These are phyloP conservation scores for Metarhizium rileyi DNA, from an alignment of 2,329 filamentous ascomycete genomes.

Conservation along the genomic window DNA sequence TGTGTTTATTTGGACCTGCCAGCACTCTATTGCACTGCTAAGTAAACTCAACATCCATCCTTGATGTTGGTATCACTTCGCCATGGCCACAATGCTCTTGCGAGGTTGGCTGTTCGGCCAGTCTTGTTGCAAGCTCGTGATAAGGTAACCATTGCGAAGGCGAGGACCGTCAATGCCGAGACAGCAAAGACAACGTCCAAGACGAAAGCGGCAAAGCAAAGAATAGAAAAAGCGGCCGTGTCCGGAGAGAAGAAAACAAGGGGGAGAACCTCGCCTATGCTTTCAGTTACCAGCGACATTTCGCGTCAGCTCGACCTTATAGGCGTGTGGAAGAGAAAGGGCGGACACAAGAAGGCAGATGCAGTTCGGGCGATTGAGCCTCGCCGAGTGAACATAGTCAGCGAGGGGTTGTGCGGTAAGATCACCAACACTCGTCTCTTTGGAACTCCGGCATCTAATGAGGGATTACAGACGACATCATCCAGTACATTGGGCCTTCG, in stretches of 20 bases:
- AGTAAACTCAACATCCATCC: background rate
- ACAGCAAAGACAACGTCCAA: background rate
- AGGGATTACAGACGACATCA: slow-evolving; percentile 47
- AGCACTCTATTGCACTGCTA: background rate
- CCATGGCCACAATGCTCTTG: slow-evolving; percentile 1
- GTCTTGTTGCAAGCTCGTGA: slow-evolving; percentile 4
- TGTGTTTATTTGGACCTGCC: background rate
- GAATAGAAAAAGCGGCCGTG: background rate
- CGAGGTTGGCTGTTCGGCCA: slow-evolving; percentile 7
- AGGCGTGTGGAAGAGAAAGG: slow-evolving; percentile 16
- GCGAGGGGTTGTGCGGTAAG: slow-evolving; percentile 40
- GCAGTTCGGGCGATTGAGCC: slow-evolving; percentile 14
- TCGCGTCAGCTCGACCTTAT: slow-evolving; percentile 17
- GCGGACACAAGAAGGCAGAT: slow-evolving; percentile 9
- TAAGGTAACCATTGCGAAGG: slow-evolving; percentile 4
- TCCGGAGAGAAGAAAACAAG: background rate
- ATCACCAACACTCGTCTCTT: background rate
- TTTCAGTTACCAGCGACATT: slow-evolving; percentile 10
- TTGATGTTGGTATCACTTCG: slow-evolving; percentile 2
- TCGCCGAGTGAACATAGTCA: slow-evolving; percentile 42
- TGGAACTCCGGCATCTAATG: background rate
- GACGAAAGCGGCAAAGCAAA: background rate
- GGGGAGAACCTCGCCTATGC: slow-evolving; percentile 8
- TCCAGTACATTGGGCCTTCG: slow-evolving; percentile 59
- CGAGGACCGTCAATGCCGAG: background rate